These are phyloP conservation scores for Striga hermonthica DNA, from an alignment of 305 asterid species.

Conservation along the genomic window DNA sequence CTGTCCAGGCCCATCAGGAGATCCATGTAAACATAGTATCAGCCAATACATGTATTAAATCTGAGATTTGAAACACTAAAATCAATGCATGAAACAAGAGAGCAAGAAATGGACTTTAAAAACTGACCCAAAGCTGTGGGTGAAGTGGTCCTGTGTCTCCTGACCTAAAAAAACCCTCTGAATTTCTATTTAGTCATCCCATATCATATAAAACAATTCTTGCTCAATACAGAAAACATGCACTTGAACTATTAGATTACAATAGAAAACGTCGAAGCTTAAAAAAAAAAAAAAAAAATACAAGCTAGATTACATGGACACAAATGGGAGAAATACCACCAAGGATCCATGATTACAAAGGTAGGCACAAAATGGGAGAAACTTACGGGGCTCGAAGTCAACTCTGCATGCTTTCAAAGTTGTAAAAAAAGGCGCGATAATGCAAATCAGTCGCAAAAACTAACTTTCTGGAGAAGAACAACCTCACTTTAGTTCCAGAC, in stretches of 20 bases:
- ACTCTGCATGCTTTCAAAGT: constrained; percentile 90
- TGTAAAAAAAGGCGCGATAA: constrained; percentile 68
- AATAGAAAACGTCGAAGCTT: no score
- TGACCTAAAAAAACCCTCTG: constrained; percentile 75
- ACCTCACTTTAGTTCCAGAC: constrained; percentile 26
- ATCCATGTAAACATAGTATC: constrained; percentile 94
- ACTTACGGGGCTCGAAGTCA: constrained; percentile 97
- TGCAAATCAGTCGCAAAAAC: constrained; percentile 89
- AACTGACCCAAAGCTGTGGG: constrained; percentile 87
- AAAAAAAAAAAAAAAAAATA: no score
- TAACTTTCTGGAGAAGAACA: constrained; percentile 52
- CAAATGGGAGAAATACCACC: no score
- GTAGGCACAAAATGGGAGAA: no score
- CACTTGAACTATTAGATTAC: constrained; percentile 1
- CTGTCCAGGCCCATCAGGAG: constrained; percentile 96
- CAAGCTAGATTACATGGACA: no score
- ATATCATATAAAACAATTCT: constrained; percentile 41
- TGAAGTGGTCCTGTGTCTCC: constrained; percentile 89
- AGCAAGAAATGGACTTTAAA: constrained; percentile 9
- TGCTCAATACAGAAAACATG: constrained; percentile 22
- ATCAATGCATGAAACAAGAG: constrained; percentile 20
- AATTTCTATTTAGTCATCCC: constrained; percentile 52
- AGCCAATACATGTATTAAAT: constrained; percentile 42
- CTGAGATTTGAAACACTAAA: constrained; percentile 27
- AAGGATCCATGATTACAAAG: no score